Base-by-base conservation (phyloP, 345 rosid species). In the Mangifera indica region DNA sequence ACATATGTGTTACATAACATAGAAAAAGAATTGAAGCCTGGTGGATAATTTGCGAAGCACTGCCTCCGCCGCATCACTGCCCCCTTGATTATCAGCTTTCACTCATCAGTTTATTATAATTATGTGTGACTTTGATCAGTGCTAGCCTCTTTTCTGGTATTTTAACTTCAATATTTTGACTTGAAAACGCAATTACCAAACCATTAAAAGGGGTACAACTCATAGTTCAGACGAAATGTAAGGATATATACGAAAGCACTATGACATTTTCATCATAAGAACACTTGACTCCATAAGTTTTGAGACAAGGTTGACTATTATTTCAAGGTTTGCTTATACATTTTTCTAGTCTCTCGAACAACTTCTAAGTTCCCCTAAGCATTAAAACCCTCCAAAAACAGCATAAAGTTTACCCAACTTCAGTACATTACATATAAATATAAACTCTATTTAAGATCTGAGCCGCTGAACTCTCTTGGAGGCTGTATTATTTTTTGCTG, bases 261-360 rank as follows among this genome's bases (percentile, higher is more conserved):
- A 37, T 37, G 76, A 57, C 58, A 32, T 22, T 70, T 77, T 71
- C 49, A 25, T 62, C 24, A 60, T 58, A 40, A 64, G 53, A 77
- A 67, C 78, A 70, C 72, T 68, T 49, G 57, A 53, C 76, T 72
- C 51, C 56, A 2, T 18, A 70, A 81, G 70, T 75, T 77, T 69
- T 56, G 44, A 74, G 75, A 74, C 83, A 68, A 32, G 78, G 67
- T 80, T 56, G 76, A 63, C 77, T 80, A 71, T 81, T 78, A 80
- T 83, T 37, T 78, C 72, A 67, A 62, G 22, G 69, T 67, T 77
- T 63, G 76, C 77, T 81, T 81, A 70, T 79, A 77, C 81, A 79
- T 73, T 61, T 58, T 29, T 65, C 52, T 55, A 67, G 80, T 78
- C 76, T 66, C 78, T 58, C 44, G 24, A 40, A 63, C 63, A 76